A percentile compares a stretch with the other conserved stretches of the same genome.
phyloP scores from a whole-genome alignment of 2,329 filamentous ascomycete species.

The Colletotrichum horii region DNA sequence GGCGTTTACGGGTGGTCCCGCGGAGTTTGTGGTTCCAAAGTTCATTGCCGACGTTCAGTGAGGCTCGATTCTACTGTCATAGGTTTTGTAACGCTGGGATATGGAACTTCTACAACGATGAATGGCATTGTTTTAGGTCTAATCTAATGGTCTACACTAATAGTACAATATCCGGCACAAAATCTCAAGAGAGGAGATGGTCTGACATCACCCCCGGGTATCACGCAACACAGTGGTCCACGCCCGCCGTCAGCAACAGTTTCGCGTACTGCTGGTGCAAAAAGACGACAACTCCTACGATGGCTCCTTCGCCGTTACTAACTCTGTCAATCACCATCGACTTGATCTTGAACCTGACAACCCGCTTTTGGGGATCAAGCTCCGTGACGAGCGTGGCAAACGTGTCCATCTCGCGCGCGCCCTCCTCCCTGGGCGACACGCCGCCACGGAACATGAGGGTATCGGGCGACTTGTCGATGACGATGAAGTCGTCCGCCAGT shows the following conservation, averaged over 20 bases:
- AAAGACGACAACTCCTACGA: background rate
- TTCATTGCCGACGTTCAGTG: conserved; percentile 24
- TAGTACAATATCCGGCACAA: background rate
- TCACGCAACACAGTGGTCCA: background rate
- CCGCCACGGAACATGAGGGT: conserved; percentile 10
- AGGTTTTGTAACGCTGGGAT: background rate
- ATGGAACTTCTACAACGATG: background rate
- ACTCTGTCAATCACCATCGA: background rate
- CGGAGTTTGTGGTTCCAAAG: conserved; percentile 23
- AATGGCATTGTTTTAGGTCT: background rate
- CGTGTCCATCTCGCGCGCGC: conserved; percentile 7
- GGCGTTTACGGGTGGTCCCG: conserved; percentile 28
- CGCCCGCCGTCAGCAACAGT: background rate
- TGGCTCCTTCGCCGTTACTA: background rate
- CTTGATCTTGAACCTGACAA: conserved; percentile 5
- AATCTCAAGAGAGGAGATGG: background rate
- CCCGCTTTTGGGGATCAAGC: background rate
- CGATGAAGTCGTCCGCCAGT: conserved; percentile 22
- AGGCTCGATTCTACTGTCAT: background rate
- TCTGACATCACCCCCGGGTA: background rate
- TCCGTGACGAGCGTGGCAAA: background rate
- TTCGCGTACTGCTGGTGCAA: conserved; percentile 9
- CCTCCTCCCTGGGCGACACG: background rate
- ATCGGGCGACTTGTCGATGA: conserved; percentile 1
- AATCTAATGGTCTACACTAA: background rate